These are phyloP conservation scores for Stentor coeruleus DNA, from an alignment of 73 alveolate genomes.

Conservation along the genomic window DNA sequence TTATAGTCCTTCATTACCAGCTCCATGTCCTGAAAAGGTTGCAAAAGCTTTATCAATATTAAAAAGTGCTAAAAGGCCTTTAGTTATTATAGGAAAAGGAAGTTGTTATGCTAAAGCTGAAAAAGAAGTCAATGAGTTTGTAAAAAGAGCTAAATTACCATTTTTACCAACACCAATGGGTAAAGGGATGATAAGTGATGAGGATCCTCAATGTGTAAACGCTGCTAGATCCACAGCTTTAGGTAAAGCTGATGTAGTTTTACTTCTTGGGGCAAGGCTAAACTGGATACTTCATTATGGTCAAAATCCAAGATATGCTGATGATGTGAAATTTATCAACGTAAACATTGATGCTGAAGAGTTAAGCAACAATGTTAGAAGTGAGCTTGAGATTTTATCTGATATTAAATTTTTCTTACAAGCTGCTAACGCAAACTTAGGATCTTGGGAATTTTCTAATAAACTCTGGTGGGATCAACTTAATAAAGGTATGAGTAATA, in stretches of 20 bases:
- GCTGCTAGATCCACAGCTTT: slow-evolving; percentile 82
- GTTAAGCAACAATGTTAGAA: slow-evolving; percentile 49
- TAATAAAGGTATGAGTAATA: not conserved
- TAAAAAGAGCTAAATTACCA: slow-evolving; percentile 59
- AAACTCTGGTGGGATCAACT: slow-evolving; percentile 35
- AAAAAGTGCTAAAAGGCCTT: slow-evolving; percentile 63
- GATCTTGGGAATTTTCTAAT: slow-evolving; percentile 33
- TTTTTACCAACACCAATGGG: slow-evolving; percentile 90
- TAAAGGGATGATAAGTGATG: slow-evolving; percentile 77
- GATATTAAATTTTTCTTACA: slow-evolving; percentile 42
- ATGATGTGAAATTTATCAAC: slow-evolving; percentile 59
- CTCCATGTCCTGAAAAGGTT: slow-evolving; percentile 32
- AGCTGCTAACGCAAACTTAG: slow-evolving; percentile 33
- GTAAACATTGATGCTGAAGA: slow-evolving; percentile 67
- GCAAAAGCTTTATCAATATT: slow-evolving; percentile 36
- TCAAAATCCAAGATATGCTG: slow-evolving; percentile 72
- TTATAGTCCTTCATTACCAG: slow-evolving; percentile 44
- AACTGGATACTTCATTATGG: slow-evolving; percentile 91
- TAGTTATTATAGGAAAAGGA: slow-evolving; percentile 84
- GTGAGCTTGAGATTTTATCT: slow-evolving; percentile 50
- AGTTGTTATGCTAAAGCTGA: slow-evolving; percentile 64
- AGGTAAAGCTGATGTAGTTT: slow-evolving; percentile 71
- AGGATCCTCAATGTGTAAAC: slow-evolving; percentile 49
- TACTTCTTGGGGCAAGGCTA: slow-evolving; percentile 75
- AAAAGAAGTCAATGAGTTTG: slow-evolving; percentile 50